A percentile compares a stretch with the other conserved stretches of the same genome.
These are phyloP conservation scores for Aspergillus puulaauensis DNA, from an alignment of 2,329 filamentous ascomycete genomes.

Conservation along the genomic window DNA sequence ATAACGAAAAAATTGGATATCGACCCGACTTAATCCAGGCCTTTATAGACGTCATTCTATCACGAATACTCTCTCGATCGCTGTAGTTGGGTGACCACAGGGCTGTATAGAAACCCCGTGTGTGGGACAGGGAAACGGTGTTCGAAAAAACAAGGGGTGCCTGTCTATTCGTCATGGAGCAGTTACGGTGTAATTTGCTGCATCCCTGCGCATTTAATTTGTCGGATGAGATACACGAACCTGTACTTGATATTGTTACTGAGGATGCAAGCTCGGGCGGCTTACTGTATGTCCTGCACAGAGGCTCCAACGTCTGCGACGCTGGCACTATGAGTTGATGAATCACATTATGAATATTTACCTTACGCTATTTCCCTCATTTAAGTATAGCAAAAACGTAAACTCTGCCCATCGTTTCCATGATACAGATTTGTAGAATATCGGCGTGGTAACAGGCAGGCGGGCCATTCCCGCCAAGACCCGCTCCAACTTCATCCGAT, in stretches of 20 bases:
- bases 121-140: neutral
- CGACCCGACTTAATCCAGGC: conserved; percentile 6
- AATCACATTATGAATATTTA: conserved; percentile 26
- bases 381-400: neutral
- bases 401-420: neutral
- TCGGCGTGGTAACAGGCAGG: neutral
- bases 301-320: conserved; percentile 27
- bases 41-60: conserved; percentile 1
- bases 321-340: conserved; percentile 30
- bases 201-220: conserved; percentile 3
- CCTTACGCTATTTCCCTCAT: neutral
- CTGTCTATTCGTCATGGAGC: neutral
- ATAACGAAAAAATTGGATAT: conserved; percentile 10
- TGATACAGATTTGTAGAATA: neutral
- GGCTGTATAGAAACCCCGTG: conserved; percentile 13
- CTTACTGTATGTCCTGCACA: conserved; percentile 22
- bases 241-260: conserved; percentile 20
- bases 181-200: neutral
- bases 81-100: conserved; percentile 9
- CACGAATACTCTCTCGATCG: conserved; percentile 2
- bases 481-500: conserved; percentile 9
- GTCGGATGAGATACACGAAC: conserved; percentile 10
- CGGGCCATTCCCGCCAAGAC: conserved; percentile 17
- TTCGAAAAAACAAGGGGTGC: neutral
- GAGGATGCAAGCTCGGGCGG: conserved; percentile 16